Evolutionary conservation across 1,139 yeast genomes (phyloP).

Genomic region (Yamadazyma taylorii): DNA sequence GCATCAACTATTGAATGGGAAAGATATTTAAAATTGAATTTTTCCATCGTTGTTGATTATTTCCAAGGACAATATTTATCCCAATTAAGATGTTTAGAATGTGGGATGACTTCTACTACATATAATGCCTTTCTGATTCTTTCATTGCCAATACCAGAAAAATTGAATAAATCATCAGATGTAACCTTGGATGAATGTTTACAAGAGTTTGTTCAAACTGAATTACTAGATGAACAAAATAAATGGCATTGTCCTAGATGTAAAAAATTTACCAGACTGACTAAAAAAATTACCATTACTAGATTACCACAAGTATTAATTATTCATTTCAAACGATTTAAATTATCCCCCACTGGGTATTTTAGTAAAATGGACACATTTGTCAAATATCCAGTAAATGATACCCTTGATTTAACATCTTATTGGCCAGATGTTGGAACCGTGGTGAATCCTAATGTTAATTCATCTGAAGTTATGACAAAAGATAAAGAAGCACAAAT

Average conservation of each 20-base stretch:
- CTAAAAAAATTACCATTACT: conserved; percentile 68
- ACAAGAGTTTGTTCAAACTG: conserved; percentile 65
- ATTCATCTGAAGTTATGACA: conserved; percentile 23
- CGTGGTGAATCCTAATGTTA: conserved; percentile 19
- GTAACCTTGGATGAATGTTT: conserved; percentile 62
- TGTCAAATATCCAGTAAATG: conserved; percentile 59
- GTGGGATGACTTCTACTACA: conserved; percentile 82
- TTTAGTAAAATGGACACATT: conserved; percentile 62
- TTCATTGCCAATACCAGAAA: conserved; percentile 69
- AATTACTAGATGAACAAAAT: conserved; percentile 74
- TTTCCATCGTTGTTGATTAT: conserved; percentile 79
- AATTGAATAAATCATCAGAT: conserved; percentile 19
- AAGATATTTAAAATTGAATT: conserved; percentile 78
- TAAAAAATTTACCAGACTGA: conserved; percentile 61
- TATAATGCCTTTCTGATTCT: conserved; percentile 79
- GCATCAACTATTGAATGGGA: conserved; percentile 97
- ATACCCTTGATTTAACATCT: conserved; percentile 61
- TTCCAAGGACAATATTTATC: conserved; percentile 92
- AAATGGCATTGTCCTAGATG: conserved; percentile 91
- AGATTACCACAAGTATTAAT: conserved; percentile 72
- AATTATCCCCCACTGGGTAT: conserved; percentile 43
- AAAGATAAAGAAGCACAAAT: conserved; percentile 43
- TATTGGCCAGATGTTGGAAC: conserved; percentile 72
- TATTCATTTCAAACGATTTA: conserved; percentile 79
- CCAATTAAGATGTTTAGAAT: conserved; percentile 70